A percentile compares a stretch with the other conserved stretches of the same genome.
These are phyloP conservation scores for Extremus antarcticus DNA, from an alignment of 495 filamentous ascomycete species.

Conservation along the genomic window DNA sequence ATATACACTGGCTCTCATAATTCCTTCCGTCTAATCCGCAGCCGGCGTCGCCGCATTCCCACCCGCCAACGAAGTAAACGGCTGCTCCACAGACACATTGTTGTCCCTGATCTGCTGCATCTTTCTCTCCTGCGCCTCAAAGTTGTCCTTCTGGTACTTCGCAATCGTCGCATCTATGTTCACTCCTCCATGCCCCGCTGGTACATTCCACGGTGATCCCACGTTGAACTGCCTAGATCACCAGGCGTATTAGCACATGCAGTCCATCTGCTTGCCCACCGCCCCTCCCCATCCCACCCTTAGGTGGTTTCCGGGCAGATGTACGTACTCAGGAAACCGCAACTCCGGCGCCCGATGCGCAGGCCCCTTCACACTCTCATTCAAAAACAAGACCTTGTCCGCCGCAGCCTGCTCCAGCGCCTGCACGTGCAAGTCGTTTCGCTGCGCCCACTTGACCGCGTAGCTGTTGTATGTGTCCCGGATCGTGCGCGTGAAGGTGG, in stretches of 20 bases:
- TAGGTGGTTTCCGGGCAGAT: background rate
- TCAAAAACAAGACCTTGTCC: slow-evolving; percentile 56
- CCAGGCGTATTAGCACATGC: background rate
- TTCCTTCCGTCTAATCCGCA: background rate
- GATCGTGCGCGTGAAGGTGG: slow-evolving; percentile 49
- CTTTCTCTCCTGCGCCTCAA: slow-evolving; percentile 40
- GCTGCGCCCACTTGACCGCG: slow-evolving; percentile 42
- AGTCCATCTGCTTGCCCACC: background rate
- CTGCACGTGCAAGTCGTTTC: slow-evolving; percentile 52
- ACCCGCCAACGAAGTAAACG: background rate
- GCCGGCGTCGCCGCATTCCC: background rate
- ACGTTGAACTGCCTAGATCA: slow-evolving; percentile 45
- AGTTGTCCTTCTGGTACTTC: slow-evolving; percentile 50
- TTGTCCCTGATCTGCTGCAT: slow-evolving; percentile 24
- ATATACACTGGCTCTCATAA: background rate
- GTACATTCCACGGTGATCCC: slow-evolving; percentile 52
- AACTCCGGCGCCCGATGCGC: slow-evolving; percentile 40
- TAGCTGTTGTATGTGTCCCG: slow-evolving; percentile 37
- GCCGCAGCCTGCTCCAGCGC: slow-evolving; percentile 59
- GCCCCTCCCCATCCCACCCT: background rate
- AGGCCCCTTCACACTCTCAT: slow-evolving; percentile 27
- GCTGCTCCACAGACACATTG: slow-evolving; percentile 24
- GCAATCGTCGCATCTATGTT: slow-evolving; percentile 51
- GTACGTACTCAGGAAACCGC: slow-evolving; percentile 59
- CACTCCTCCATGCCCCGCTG: slow-evolving; percentile 44